Conservation (phyloP, 805 yeast genomes). For the Cyberlindnera mrakii region DNA sequence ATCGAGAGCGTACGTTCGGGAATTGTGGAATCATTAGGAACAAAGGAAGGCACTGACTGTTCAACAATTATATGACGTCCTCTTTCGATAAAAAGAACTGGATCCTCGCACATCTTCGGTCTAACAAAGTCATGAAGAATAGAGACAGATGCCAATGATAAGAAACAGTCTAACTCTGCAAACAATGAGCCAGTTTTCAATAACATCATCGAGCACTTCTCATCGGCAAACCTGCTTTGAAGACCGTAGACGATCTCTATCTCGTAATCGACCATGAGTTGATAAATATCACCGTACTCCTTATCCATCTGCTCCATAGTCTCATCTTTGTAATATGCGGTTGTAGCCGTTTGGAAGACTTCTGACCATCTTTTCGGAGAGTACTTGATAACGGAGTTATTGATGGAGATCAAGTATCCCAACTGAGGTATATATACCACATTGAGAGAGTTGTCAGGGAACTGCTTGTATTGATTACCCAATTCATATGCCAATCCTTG, state of each 20-base stretch:
- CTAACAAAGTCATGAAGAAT: slow-evolving; percentile 21
- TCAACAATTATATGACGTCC: slow-evolving; percentile 47
- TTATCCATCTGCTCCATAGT: slow-evolving; percentile 28
- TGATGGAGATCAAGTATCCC: slow-evolving; percentile 33
- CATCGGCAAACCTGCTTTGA: slow-evolving; percentile 20
- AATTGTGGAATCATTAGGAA: slow-evolving; percentile 36
- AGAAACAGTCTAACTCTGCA: slow-evolving; percentile 33
- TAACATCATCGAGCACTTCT: slow-evolving; percentile 7
- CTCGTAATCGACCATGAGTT: slow-evolving; percentile 33
- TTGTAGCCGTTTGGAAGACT: slow-evolving; percentile 32
- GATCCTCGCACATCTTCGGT: slow-evolving; percentile 28
- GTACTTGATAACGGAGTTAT: slow-evolving; percentile 1
- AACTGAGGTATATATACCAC: slow-evolving; percentile 40
- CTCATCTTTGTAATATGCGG: slow-evolving; percentile 31
- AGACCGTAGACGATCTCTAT: slow-evolving; percentile 33
- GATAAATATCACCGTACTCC: slow-evolving; percentile 36
- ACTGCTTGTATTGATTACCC: slow-evolving; percentile 1
- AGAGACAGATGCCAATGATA: slow-evolving; percentile 30
- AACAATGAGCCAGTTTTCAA: slow-evolving; percentile 18
- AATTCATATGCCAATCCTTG: slow-evolving; percentile 19
- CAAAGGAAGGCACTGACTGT: slow-evolving; percentile 30
- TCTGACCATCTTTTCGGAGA: slow-evolving; percentile 27
- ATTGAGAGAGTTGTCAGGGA: slow-evolving; percentile 20
- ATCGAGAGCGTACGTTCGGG: slow-evolving; percentile 25
- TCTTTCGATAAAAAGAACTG: slow-evolving; percentile 26